Percentiles rank a stretch among this genome's conserved stretches.
Evolutionary conservation across 805 yeast species (phyloP).

Genomic region (Kluyveromyces starmeri): DNA sequence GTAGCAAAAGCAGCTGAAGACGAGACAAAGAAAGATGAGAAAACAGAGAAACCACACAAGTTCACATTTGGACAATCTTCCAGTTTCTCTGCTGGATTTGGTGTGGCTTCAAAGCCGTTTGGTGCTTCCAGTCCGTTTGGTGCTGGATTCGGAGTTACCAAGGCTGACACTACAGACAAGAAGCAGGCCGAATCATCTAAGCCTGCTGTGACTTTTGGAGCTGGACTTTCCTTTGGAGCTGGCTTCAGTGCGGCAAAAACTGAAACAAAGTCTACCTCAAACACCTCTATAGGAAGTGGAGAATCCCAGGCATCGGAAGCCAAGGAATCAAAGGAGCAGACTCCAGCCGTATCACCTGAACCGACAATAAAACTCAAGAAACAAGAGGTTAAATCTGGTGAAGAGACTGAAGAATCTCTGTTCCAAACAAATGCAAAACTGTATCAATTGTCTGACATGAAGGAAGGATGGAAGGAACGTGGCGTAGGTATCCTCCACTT

Average conservation of each 20-base stretch:
- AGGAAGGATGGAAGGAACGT: slow-evolving; percentile 90
- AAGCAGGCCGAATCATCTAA: slow-evolving; percentile 6
- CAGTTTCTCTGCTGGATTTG: slow-evolving; percentile 36
- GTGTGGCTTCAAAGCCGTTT: slow-evolving; percentile 28
- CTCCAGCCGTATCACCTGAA: slow-evolving; percentile 17
- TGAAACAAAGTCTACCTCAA: slow-evolving; percentile 7
- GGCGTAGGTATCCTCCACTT: slow-evolving; percentile 86
- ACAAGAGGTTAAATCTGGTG: slow-evolving; percentile 71
- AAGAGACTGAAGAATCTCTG: slow-evolving; percentile 69
- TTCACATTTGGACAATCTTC: slow-evolving; percentile 51
- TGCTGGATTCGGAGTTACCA: slow-evolving; percentile 13
- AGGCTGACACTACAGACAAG: slow-evolving; percentile 5
- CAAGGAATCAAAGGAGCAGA: slow-evolving; percentile 9
- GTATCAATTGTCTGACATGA: slow-evolving; percentile 58
- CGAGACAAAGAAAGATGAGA: slow-evolving; percentile 6
- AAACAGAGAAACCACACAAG: slow-evolving; percentile 4
- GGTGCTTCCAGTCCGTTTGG: slow-evolving; percentile 38
- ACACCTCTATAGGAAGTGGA: slow-evolving; percentile 8
- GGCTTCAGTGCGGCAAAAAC: slow-evolving; percentile 19
- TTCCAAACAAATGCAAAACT: slow-evolving; percentile 69
- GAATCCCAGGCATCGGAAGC: too few relatives aligned
- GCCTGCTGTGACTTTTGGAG: slow-evolving; percentile 34
- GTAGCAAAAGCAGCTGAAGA: slow-evolving; percentile 9
- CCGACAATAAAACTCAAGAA: slow-evolving; percentile 53
- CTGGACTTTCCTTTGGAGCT: slow-evolving; percentile 36